Evolutionary conservation across 257 asterid species (phyloP), one percentile per base, ranked within the genome.

Genomic region (Lycium ferocissimum): DNA sequence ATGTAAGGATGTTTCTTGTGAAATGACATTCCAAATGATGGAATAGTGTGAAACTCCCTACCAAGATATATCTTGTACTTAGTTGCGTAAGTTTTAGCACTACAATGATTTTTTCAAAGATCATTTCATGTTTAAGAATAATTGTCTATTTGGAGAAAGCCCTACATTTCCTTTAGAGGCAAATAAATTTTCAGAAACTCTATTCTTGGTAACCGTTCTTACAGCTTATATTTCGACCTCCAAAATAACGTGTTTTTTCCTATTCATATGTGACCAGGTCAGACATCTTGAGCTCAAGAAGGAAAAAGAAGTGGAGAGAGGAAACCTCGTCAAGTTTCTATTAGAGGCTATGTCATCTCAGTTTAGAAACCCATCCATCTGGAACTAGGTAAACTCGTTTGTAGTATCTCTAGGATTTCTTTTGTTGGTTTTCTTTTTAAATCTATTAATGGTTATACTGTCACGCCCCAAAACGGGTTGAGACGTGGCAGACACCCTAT

Each of bases 251-350:
- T 92, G 45, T 84, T 58, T 65, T 65, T 82, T 61, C 78, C 81
- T 58, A 76, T 47, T 45, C 47, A 80, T 85, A 37, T 20, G 79
- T 84, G 85, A 83, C 88, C 87, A 96, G 99, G 98, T 96, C 70
- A 95, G 99, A n/a, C 97, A 95, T 92, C 90, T 96, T 69, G 99
- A 96, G 86, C 95, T 92, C 83, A 96, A 94, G 93, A 96, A 88
- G 92, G 99, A 89, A 75, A 96, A 93, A 86, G 97, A 92, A 88
- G 91, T 96, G 12, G 93, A 91, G 87, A 89, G 93, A 88, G 95
- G 88, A 86, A 81, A 79, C 86, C 95, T 96, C 76, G 90, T 92
- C 80, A 94, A 92, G 86, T 96, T 95, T 88, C 94, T 96, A 65
- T 90, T 85, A 37, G 95, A 93, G 87, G 98, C 97, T 66, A 86